Base-by-base conservation (phyloP, 1,284 basidiomycete genomes). In the Ustilago nuda region DNA sequence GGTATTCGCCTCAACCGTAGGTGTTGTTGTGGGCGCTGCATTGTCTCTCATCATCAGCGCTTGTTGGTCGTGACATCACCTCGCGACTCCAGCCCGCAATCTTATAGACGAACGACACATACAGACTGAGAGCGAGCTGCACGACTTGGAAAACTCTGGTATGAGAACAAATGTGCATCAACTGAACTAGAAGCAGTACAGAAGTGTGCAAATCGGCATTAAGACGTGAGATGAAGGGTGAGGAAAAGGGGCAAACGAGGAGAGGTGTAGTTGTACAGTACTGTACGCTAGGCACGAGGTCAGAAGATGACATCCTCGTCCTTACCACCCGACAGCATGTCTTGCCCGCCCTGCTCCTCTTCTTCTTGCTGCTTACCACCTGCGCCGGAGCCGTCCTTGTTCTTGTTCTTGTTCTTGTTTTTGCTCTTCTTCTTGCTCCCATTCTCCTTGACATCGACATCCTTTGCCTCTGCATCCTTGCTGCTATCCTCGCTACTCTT, bases 251-350 rank as follows among this genome's bases (percentile, higher is more conserved):
- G 23, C 33, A 33, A 39, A 53, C 19, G 48, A 30, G 6, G 9
- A 43, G 37, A 27, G n/a, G 27, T 17, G 17, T 15, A 53, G 41
- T 27, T 27, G 23, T 27, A 27, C 17, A 13, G n/a, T 5, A 27
- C 17, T n/a, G n/a, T 5, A 13, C 7, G 35, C 23, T 4, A 33
- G 17, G 15, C 30, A 30, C 2, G 11, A 33, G 27, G 6, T 53
- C 59, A 85, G 67, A 85, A 85, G 56, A 85, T 85, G 59, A 85
- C 83, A 62, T 85, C 84, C 27, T 81, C 78, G 58, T 85, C 84
- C 76, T 85, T 84, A 41, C 79, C 83, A 36, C 72, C 83, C 13
- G 67, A 71, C 12, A 85, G 66, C 57, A 85, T 19, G 57, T 85
- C 84, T 27, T 74, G 76, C 33, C 66, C 52, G 50, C 53, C 57